Evolutionary conservation across 1,284 basidiomycete genomes (phyloP).

Genomic region (Athelia sp.): DNA sequence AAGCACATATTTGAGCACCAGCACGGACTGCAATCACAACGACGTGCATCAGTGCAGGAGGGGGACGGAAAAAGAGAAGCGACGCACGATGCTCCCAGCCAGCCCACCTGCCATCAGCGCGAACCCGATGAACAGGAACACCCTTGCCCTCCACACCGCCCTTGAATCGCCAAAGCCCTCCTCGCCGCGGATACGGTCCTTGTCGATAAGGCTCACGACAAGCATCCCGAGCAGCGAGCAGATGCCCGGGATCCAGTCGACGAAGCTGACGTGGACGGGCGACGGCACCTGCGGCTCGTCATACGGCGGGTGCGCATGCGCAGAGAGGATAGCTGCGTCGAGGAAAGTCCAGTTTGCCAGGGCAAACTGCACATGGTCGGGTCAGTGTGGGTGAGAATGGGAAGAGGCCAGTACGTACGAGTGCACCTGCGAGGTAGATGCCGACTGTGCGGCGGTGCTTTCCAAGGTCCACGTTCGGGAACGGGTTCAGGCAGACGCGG

Average conservation of each 20-base stretch:
- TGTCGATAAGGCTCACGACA: conserved; percentile 93
- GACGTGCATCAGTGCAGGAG: neutral
- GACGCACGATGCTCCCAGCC: conserved; percentile 86
- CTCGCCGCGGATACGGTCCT: conserved; percentile 82
- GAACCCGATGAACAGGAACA: conserved; percentile 93
- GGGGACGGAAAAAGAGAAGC: neutral
- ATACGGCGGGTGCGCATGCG: conserved; percentile 76
- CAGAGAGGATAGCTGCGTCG: conserved; percentile 88
- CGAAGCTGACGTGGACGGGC: conserved; percentile 84
- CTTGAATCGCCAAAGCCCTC: conserved; percentile 76
- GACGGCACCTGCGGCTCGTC: conserved; percentile 66
- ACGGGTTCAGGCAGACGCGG: conserved; percentile 76
- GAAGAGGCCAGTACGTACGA: conserved; percentile 55
- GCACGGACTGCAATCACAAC: conserved; percentile 75
- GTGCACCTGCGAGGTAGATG: conserved; percentile 86
- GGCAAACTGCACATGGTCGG: conserved; percentile 61
- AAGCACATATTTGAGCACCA: conserved; percentile 91
- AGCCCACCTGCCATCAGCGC: conserved; percentile 95
- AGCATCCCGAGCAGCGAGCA: conserved; percentile 93
- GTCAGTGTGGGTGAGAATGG: conserved; percentile 6
- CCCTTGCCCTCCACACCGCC: conserved; percentile 86
- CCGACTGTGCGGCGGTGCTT: conserved; percentile 78
- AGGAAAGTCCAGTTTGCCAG: conserved; percentile 95
- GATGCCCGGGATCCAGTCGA: conserved; percentile 95
- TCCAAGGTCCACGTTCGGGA: conserved; percentile 57